These are phyloP conservation scores for Aureobasidium sp. DNA, from an alignment of 2,329 filamentous ascomycete species.

Conservation along the genomic window DNA sequence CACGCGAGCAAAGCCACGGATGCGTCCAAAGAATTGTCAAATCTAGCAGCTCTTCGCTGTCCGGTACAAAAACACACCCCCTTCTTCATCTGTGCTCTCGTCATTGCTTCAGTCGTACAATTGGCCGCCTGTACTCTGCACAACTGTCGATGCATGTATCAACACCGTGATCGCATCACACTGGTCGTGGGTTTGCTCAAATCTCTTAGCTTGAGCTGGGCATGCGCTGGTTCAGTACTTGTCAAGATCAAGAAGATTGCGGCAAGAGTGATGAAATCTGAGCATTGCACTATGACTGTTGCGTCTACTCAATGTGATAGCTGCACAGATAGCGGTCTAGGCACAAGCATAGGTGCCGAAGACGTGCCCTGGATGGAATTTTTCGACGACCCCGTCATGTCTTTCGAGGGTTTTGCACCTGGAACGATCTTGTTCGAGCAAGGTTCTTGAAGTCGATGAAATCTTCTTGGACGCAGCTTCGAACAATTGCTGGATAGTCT, in stretches of 20 bases:
- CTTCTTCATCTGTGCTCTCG: constrained; percentile 75
- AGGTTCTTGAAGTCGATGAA: background rate
- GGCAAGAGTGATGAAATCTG: background rate
- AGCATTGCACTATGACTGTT: background rate
- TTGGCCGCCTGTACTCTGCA: constrained; percentile 64
- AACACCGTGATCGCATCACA: constrained; percentile 59
- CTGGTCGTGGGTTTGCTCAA: constrained; percentile 74
- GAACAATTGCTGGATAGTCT: too few species aligned
- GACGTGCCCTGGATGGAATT: constrained; percentile 5
- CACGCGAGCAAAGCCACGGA: constrained; percentile 76
- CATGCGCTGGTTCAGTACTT: constrained; percentile 59
- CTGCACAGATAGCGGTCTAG: constrained; percentile 2
- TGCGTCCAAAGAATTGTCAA: constrained; percentile 68
- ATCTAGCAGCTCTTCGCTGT: constrained; percentile 64
- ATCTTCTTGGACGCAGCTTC: background rate
- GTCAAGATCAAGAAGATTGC: constrained; percentile 69
- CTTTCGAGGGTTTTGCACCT: background rate
- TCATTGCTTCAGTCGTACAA: constrained; percentile 71
- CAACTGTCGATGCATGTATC: constrained; percentile 47
- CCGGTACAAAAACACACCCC: constrained; percentile 63
- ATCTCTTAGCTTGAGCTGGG: constrained; percentile 60
- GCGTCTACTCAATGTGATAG: background rate
- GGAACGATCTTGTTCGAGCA: background rate
- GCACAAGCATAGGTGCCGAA: background rate
- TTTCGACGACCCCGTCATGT: background rate